Evolutionary conservation across 495 filamentous ascomycete species (phyloP).

Genomic region (Lepidopterella palustris): DNA sequence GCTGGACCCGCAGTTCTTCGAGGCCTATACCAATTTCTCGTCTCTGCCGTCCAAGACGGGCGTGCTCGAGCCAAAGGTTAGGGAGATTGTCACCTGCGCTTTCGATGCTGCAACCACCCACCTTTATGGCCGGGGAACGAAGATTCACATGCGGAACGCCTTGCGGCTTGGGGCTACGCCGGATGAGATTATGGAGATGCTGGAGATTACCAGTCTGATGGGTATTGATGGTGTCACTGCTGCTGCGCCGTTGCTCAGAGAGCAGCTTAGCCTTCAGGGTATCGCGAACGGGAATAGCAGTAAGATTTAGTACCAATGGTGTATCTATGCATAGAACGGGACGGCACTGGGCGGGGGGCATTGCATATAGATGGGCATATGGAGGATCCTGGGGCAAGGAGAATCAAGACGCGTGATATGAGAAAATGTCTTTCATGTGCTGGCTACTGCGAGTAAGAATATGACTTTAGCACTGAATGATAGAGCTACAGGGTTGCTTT

Average conservation of each 20-base stretch:
- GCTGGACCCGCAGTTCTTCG: conserved; percentile 43
- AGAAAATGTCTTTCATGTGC: too few species aligned
- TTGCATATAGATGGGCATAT: background rate
- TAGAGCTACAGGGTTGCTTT: too few species aligned
- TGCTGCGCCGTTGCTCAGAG: background rate
- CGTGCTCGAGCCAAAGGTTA: conserved; percentile 35
- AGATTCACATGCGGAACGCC: conserved; percentile 44
- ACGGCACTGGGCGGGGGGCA: too few species aligned
- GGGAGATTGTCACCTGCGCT: conserved; percentile 43
- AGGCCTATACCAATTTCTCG: conserved; percentile 40
- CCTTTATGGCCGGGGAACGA: conserved; percentile 41
- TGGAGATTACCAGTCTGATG: conserved; percentile 41
- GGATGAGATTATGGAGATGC: conserved; percentile 42
- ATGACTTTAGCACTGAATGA: too few species aligned
- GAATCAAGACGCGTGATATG: background rate
- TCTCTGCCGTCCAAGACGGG: conserved; percentile 36
- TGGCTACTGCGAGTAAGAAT: too few species aligned
- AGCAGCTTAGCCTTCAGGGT: background rate
- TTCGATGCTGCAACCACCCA: conserved; percentile 43
- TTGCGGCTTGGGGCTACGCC: conserved; percentile 39
- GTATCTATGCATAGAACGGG: too few species aligned
- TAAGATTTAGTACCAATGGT: too few species aligned
- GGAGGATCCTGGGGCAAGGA: background rate
- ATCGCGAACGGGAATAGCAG: too few species aligned
- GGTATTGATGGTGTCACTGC: conserved; percentile 21